These are phyloP conservation scores for Phragmites australis DNA, from an alignment of 176 grass and related monocot species.

Conservation along the genomic window DNA sequence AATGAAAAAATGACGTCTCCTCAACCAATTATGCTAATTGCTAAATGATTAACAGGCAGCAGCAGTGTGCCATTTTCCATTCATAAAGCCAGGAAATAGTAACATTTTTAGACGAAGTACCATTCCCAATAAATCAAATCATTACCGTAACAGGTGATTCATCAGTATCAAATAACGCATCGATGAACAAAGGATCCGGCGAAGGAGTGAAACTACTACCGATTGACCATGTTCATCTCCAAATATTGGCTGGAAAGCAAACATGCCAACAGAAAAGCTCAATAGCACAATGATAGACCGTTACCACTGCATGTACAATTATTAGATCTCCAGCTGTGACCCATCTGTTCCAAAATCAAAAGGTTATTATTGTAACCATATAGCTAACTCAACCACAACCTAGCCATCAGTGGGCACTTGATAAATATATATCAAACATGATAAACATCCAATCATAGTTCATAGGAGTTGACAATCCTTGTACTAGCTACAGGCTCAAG, in stretches of 20 bases:
- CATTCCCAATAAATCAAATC: background rate
- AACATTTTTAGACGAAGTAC: background rate
- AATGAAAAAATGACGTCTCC: too few species aligned
- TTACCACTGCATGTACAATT: conserved; percentile 6
- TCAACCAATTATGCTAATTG: too few species aligned
- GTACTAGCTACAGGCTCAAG: conserved; percentile 47
- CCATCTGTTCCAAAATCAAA: conserved; percentile 5
- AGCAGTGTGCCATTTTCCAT: too few species aligned
- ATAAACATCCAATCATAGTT: conserved; percentile 41
- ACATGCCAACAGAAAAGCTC: conserved; percentile 29
- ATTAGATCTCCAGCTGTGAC: conserved; percentile 9
- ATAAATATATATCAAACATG: conserved; percentile 34
- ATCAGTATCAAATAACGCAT: background rate
- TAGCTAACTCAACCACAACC: background rate
- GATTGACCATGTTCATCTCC: background rate
- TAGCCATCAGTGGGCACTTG: conserved; percentile 18
- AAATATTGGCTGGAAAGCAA: conserved; percentile 24
- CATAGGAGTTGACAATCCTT: conserved; percentile 45
- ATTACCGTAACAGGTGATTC: too few species aligned
- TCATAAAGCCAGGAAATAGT: background rate
- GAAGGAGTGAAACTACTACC: background rate
- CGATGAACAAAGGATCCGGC: background rate
- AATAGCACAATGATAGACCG: background rate
- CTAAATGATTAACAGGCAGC: background rate
- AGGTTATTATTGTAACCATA: background rate